A percentile compares a stretch with the other conserved stretches of the same genome.
Evolutionary conservation across 192 early-diverging fungal species (phyloP).

Genomic region (Mortierella antarctica): DNA sequence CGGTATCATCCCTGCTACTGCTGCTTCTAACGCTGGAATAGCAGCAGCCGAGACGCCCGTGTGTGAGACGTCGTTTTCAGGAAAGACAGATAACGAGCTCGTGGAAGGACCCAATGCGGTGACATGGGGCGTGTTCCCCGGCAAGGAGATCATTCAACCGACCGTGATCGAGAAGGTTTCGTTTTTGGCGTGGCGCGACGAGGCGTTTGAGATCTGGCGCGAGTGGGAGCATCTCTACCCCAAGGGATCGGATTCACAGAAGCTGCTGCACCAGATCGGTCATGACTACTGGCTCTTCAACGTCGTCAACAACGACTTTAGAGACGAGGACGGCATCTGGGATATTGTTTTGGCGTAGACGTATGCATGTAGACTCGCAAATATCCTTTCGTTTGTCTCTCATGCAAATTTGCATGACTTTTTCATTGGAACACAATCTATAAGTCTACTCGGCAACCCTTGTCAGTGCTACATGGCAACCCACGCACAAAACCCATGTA

Average conservation of each 20-base stretch:
- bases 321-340: constrained; percentile 58
- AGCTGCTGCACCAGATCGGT: constrained; percentile 72
- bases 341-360: constrained; percentile 53
- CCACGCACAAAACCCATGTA: too few species aligned
- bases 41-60: constrained; percentile 16
- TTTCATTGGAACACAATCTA: too few species aligned
- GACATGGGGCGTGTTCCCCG: constrained; percentile 93
- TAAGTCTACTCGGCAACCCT: too few species aligned
- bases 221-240: constrained; percentile 80
- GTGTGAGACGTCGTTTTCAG: constrained; percentile 67
- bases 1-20: constrained; percentile 35
- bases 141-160: constrained; percentile 88
- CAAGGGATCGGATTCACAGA: constrained; percentile 60
- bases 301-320: constrained; percentile 85
- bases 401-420: too few species aligned
- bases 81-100: constrained; percentile 52
- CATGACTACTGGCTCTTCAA: constrained; percentile 81
- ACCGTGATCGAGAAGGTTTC: constrained; percentile 81
- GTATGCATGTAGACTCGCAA: neutral
- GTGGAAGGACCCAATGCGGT: constrained; percentile 78
- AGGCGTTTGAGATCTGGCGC: constrained; percentile 85
- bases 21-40: constrained; percentile 23
- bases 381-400: too few species aligned
- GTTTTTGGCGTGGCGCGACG: constrained; percentile 89
- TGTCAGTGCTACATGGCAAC: too few species aligned